A percentile compares a stretch with the other conserved stretches of the same genome.
Evolutionary conservation across 129 eudicot species (phyloP).

Genomic region (Chrysanthemum lavandulifolium): DNA sequence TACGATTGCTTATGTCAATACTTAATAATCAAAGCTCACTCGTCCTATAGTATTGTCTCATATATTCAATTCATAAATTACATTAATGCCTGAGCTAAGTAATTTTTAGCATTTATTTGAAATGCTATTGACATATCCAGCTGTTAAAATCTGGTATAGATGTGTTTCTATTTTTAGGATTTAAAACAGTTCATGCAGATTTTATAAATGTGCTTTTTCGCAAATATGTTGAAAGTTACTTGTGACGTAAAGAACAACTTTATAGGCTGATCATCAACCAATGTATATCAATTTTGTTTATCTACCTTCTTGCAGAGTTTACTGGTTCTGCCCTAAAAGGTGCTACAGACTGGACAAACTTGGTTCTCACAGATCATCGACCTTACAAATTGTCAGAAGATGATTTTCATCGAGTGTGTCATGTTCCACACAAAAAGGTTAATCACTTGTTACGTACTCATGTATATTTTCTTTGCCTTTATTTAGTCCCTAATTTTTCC

Average conservation of each 20-base stretch:
- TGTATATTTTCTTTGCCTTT: conserved; percentile 9
- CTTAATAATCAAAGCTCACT: neutral
- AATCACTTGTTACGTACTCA: conserved; percentile 4
- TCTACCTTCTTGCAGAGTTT: conserved; percentile 37
- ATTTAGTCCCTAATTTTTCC: conserved; percentile 11
- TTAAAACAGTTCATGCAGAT: conserved; percentile 1
- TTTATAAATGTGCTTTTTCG: neutral
- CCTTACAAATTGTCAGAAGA: conserved; percentile 58
- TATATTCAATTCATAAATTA: neutral
- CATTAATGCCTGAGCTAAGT: neutral
- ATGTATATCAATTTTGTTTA: neutral
- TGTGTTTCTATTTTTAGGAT: neutral
- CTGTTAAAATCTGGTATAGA: too few relatives aligned
- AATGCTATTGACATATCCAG: neutral
- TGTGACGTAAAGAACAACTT: neutral
- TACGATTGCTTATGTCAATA: neutral
- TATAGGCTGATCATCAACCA: neutral
- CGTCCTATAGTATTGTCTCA: neutral
- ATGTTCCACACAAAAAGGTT: conserved; percentile 77
- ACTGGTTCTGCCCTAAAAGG: conserved; percentile 35
- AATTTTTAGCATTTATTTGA: neutral
- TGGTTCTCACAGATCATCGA: conserved; percentile 76
- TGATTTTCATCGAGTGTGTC: conserved; percentile 68
- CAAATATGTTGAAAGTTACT: neutral
- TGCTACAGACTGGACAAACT: conserved; percentile 26